Base-by-base conservation (phyloP, 805 yeast species). In the Ogataea nitratoaversa region DNA sequence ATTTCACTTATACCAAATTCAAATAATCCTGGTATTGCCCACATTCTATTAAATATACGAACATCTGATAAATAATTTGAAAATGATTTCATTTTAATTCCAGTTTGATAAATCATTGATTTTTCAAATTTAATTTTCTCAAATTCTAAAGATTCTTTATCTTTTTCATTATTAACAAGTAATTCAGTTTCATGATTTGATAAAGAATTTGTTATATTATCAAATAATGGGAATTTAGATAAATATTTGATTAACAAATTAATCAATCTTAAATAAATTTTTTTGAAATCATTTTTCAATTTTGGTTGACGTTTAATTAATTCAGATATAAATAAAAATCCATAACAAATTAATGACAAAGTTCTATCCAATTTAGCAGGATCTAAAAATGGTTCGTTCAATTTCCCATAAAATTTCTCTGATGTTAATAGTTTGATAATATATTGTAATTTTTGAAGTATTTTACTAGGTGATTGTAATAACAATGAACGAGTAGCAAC, bases 11-110 rank as follows among this genome's bases (percentile, higher is more conserved):
- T 32, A 14, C 56, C 53, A 41, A 47, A 54, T 11, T 59, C 45
- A 39, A 57, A 40, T 27, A 56, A 35, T 19, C 53, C 53, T 12
- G 67, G 63, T 17, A 60, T 36, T 5, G 60, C 65, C 60, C 66
- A 65, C 54, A 63, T 54, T 34, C 69, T 48, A 37, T 60, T 57
- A 47, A 65, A 65, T 18, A 63, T 62, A 25, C 69, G 52, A 5
- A 65, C 44, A 40, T 62, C 68, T 12, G 67, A 53, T 3, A 65
- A 36, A 35, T 65, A 65, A 4, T 50, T 45, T 2, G 68, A 63
- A 18, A 65, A 20, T 5, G 38, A 34, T 27, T 49, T 44, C 22
- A 59, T 33, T 31, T 54, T 60, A 8, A 42, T 32, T 4, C 59
- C 45, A 29, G 31, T 29, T 29, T 29, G 31, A 14, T n/a, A 29